These are phyloP conservation scores for Pittosporum tobira DNA, from an alignment of 129 eudicot species.

Conservation along the genomic window DNA sequence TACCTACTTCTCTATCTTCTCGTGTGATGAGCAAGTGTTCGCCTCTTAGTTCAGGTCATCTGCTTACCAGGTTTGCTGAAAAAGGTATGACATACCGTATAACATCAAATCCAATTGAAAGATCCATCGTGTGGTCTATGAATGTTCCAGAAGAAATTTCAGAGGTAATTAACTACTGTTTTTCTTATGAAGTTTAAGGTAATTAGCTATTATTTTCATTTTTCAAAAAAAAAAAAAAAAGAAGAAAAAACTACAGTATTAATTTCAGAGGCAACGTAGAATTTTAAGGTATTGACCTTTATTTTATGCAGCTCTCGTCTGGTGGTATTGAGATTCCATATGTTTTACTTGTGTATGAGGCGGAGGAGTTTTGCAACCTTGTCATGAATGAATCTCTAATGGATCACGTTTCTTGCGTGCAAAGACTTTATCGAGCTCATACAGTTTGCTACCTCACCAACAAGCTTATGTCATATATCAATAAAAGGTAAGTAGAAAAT, in stretches of 20 bases:
- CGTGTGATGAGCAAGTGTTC: constrained; percentile 22
- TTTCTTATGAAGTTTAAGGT: background rate
- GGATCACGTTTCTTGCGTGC: constrained; percentile 56
- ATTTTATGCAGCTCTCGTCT: constrained; percentile 39
- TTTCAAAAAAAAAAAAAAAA: no score
- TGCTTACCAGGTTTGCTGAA: constrained; percentile 73
- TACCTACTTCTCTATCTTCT: constrained; percentile 5
- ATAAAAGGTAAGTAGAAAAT: constrained; percentile 44
- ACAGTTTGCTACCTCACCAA: constrained; percentile 78
- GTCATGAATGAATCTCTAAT: constrained; percentile 35
- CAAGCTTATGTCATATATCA: constrained; percentile 62
- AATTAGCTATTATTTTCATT: no score
- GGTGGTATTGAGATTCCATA: constrained; percentile 44
- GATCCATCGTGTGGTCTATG: constrained; percentile 79
- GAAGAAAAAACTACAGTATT: no score
- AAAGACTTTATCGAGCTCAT: constrained; percentile 59
- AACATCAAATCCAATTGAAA: constrained; percentile 76
- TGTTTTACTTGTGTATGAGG: constrained; percentile 56
- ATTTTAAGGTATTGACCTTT: background rate
- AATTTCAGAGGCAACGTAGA: no score
- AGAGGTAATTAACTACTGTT: constrained; percentile 27
- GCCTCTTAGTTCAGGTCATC: constrained; percentile 49
- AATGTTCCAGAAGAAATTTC: constrained; percentile 55
- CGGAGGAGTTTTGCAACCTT: constrained; percentile 72
- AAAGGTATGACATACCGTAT: constrained; percentile 60